Base-by-base conservation (phyloP, 345 rosid species). In the Acer saccharum region DNA sequence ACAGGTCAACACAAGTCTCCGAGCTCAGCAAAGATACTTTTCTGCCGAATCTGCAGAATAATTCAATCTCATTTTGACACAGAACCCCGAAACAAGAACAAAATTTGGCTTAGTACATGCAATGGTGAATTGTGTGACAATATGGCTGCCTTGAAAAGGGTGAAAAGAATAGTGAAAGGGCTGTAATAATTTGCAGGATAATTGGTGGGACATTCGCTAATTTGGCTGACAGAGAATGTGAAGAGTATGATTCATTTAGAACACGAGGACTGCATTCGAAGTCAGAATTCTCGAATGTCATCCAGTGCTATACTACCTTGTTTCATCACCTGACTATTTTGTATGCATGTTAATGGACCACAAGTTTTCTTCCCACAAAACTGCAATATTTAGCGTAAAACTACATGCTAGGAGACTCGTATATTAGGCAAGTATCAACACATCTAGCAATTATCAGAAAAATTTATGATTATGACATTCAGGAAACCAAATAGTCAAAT, bases 231-330 rank as follows among this genome's bases (percentile, higher is more conserved):
- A 65, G 72, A 32, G 74, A 57, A 68, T 21, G 46, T 29, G 81
- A 66, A 73, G 80, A 74, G 32, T 63, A 18, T 27, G 79, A 81
- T 58, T 69, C 81, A 10, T 58, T 46, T 57, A 78, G 72, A 25
- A 50, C 16, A 12, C 69, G 73, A 43, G 80, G 75, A 3, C 68
- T 20, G 9, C 14, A 35, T 27, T 35, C 64, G 25, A 80, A 66
- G 23, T 67, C 66, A 6, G 80, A 78, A 63, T 70, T 62, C 73
- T 57, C 84, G 81, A 74, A 74, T 50, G 79, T 85, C 64, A 71
- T 84, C 84, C 0, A 50, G 76, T 74, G 90, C 90, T 65, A 66
- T 83, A 25, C 85, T 83, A 66, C 87, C 90, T 16, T 87, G 92
- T 73, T 86, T 90, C 77, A 85, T 82, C 46, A 43, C 71, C 69